These are phyloP conservation scores for Gnaphalium uliginosum DNA, from an alignment of 129 eudicot species.

Conservation along the genomic window DNA sequence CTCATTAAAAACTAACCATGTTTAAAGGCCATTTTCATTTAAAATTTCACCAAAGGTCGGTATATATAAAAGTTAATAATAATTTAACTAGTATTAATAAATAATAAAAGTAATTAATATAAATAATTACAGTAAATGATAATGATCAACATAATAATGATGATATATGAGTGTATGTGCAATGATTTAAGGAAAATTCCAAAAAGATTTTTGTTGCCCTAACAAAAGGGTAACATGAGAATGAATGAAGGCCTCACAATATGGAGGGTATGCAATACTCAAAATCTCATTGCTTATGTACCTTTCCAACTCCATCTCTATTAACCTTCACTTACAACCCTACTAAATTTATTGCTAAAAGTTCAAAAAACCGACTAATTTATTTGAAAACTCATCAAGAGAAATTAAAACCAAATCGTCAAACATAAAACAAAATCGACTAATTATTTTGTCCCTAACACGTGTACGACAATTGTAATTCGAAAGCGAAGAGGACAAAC, in stretches of 20 bases:
- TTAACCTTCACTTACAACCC: constrained; percentile 29
- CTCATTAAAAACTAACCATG: too few relatives aligned
- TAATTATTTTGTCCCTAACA: constrained; percentile 33
- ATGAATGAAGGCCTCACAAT: constrained; percentile 38
- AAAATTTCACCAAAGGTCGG: neutral
- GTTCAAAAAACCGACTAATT: constrained; percentile 31
- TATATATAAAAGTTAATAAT: too few relatives aligned
- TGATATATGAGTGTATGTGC: constrained; percentile 17
- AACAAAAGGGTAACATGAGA: constrained; percentile 34
- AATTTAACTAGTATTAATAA: neutral
- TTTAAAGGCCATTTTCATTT: neutral
- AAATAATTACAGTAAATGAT: neutral
- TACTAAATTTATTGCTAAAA: constrained; percentile 36
- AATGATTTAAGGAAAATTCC: constrained; percentile 27
- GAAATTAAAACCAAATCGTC: neutral
- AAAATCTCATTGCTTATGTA: constrained; percentile 26
- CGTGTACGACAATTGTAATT: constrained; percentile 30
- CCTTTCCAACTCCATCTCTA: constrained; percentile 18
- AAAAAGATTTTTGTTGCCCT: constrained; percentile 33
- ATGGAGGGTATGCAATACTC: constrained; percentile 22
- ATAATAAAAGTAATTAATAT: neutral
- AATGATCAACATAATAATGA: neutral
- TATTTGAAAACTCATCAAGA: constrained; percentile 6
- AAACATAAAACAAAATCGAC: constrained; percentile 35
- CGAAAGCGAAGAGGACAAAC: constrained; percentile 7